Evolutionary conservation across 805 yeast genomes (phyloP).

Genomic region (Saturnispora diversa): DNA sequence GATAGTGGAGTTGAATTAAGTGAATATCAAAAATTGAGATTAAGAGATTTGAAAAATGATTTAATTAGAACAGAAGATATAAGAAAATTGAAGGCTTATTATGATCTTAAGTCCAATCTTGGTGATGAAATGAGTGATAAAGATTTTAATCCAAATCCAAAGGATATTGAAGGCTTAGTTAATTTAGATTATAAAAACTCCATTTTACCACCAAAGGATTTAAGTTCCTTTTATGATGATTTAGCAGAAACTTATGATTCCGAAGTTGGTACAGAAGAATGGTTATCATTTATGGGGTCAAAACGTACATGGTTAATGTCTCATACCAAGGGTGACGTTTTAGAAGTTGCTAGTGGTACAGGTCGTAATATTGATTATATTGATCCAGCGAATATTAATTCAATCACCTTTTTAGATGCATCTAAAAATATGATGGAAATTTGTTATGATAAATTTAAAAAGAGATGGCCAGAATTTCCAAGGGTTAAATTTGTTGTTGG

Average conservation of each 20-base stretch:
- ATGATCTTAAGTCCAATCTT: slow-evolving; percentile 33
- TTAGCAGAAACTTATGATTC: slow-evolving; percentile 77
- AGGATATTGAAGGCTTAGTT: slow-evolving; percentile 26
- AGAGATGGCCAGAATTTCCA: slow-evolving; percentile 54
- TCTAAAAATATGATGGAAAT: slow-evolving; percentile 80
- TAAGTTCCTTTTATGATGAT: slow-evolving; percentile 68
- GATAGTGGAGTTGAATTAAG: slow-evolving; percentile 34
- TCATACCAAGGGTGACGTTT: slow-evolving; percentile 76
- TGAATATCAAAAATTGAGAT: slow-evolving; percentile 57
- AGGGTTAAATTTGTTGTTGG: slow-evolving; percentile 87
- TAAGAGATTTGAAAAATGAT: slow-evolving; percentile 51
- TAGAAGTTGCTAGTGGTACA: slow-evolving; percentile 94
- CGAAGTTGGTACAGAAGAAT: slow-evolving; percentile 69
- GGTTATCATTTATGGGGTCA: slow-evolving; percentile 49
- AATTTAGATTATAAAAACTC: slow-evolving; percentile 29
- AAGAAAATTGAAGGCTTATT: slow-evolving; percentile 51
- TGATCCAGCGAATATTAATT: slow-evolving; percentile 48
- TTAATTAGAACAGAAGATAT: slow-evolving; percentile 57
- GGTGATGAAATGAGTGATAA: slow-evolving; percentile 14
- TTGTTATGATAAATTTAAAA: slow-evolving; percentile 64
- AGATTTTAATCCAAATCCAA: slow-evolving; percentile 29
- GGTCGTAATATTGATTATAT: slow-evolving; percentile 84
- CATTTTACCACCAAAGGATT: slow-evolving; percentile 67
- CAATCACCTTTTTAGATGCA: slow-evolving; percentile 81
- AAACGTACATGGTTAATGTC: slow-evolving; percentile 75